phyloP scores from a whole-genome alignment of 2,329 filamentous ascomycete species.

The Colletotrichum costaricense region DNA sequence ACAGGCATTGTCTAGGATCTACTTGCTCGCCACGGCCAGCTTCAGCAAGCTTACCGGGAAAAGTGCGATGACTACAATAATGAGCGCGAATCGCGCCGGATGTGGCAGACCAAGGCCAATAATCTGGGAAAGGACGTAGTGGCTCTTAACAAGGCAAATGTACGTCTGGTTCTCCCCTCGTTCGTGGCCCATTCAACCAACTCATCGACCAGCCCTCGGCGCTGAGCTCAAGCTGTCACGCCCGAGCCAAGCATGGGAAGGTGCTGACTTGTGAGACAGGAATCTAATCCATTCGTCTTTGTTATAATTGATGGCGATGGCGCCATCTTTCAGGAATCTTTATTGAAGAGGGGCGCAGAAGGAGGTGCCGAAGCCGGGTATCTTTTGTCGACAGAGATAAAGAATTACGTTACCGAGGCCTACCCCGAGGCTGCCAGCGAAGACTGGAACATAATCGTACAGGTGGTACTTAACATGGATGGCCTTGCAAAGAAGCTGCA shows the following conservation, averaged over 20 bases:
- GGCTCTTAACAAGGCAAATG: slow-evolving; percentile 31
- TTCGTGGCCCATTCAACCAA: background rate
- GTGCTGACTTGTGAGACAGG: slow-evolving; percentile 37
- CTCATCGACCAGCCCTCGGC: background rate
- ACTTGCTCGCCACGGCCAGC: slow-evolving; percentile 7
- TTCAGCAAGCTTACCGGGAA: slow-evolving; percentile 23
- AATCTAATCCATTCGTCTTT: slow-evolving; percentile 46
- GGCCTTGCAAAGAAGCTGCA: slow-evolving; percentile 45
- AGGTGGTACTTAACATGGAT: slow-evolving; percentile 47
- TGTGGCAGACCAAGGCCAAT: slow-evolving; percentile 37
- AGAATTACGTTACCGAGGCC: slow-evolving; percentile 38
- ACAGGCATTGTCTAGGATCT: slow-evolving; percentile 9
- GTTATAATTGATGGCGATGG: slow-evolving; percentile 50
- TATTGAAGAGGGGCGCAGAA: slow-evolving; percentile 44
- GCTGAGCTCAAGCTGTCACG: too few species aligned
- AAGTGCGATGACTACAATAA: slow-evolving; percentile 38
- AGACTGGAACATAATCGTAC: slow-evolving; percentile 46
- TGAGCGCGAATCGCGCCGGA: slow-evolving; percentile 38
- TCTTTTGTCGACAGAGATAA: slow-evolving; percentile 41
- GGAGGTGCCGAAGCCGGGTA: slow-evolving; percentile 48
- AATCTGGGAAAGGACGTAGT: slow-evolving; percentile 17
- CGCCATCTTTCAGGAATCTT: slow-evolving; percentile 46
- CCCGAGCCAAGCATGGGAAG: too few species aligned
- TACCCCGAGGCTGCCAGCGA: slow-evolving; percentile 43
- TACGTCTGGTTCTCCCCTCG: background rate